Evolutionary conservation across 192 early-diverging fungal species (phyloP), one percentile per base, ranked within the genome.

Genomic region (Coemansia sp.): DNA sequence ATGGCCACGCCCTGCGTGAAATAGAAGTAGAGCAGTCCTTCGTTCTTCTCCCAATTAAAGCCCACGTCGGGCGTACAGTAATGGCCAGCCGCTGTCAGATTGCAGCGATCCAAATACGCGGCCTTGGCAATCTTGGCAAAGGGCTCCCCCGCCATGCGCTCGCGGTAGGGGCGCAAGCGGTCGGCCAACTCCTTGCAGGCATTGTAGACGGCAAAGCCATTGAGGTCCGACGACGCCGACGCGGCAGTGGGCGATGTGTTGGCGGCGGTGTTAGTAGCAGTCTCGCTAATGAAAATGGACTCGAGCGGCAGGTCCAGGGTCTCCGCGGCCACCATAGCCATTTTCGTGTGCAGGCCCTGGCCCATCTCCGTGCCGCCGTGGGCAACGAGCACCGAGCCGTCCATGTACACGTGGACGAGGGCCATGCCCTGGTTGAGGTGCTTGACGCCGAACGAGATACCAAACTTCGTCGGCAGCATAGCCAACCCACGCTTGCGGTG

Each of bases 311-410:
- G 70, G 16, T 83, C 75, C 40, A 95, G 86, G 3, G 88, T 88
- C 70, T 94, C 88, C 14, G 93, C 91, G 13, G 91, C 91, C 51
- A 95, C 81, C 83, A 91, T 89, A 21, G 91, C 81, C 89, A 94
- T 91, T 81, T 95, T 95, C 16, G 94, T 95, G 69, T 94, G 91
- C 67, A 95, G 72, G 8, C 94, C 94, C 75, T 95, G 94, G 44
- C 94, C 94, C 92, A 95, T 94, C 66, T 95, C 93, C 8, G 91
- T 92, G 41, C 92, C 92, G 65, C 91, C 93, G 72, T 94, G 93
- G 13, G 89, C 85, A 6, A 95, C 77, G n/a, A 93, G 87, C 34
- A 95, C 90, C 0, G 91, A 91, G 1, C 94, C 94, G 65, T 95
- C 94, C 42, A 81, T 86, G 73, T 95, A 95, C 9, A 95, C 84